Evolutionary conservation across 2,329 filamentous ascomycete genomes (phyloP), one percentile per base, ranked within the genome.

Genomic region (Trichoderma arundinaceum): DNA sequence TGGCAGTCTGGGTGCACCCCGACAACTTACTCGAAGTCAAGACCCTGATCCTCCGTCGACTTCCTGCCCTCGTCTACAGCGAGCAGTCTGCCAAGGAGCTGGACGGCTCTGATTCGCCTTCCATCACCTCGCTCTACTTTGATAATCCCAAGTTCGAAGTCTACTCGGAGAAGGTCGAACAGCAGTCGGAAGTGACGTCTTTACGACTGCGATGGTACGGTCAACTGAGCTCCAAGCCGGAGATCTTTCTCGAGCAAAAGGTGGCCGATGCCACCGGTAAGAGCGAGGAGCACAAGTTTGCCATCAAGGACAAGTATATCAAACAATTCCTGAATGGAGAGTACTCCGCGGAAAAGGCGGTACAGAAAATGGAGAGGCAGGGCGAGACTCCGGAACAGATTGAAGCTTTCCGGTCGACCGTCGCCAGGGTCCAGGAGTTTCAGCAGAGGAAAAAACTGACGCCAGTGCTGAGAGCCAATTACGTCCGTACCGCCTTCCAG

Each of bases 21-120:
- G 95, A 99, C 73, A 98, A 99, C 78, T 83, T 98, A 33, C 88
- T 98, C 71, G 95, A 99, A 80, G 92, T 98, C 76, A 97, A 98
- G 84, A 98, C 95, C 5, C 89, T 92, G 73, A 96, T 99, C 68
- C 86, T 98, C 38, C 92, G 95, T 68, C 92, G 92, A 66, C 85
- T 99, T 22, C 95, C 95, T 1, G 88, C 96, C 35, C 88, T 99
- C 15, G 90, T 99, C 22, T 99, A 97, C 79, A 97, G 95, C 75
- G 90, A 95, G 52, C 90, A 94, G 71, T 86, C 90, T 1, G 88
- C 92, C 38, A 96, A 94, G 78, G 86, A 95, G 71, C 86, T 91
- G 49, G 92, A 97, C 72, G 88, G 88, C 52, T 88, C 86, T 67
- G 87, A 93, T 70, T 94, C 98, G 73, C 95, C 95, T 6, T 91